Evolutionary conservation across 371 early-diverging fungal species (phyloP).

Genomic region (Chytridium lagenaria): DNA sequence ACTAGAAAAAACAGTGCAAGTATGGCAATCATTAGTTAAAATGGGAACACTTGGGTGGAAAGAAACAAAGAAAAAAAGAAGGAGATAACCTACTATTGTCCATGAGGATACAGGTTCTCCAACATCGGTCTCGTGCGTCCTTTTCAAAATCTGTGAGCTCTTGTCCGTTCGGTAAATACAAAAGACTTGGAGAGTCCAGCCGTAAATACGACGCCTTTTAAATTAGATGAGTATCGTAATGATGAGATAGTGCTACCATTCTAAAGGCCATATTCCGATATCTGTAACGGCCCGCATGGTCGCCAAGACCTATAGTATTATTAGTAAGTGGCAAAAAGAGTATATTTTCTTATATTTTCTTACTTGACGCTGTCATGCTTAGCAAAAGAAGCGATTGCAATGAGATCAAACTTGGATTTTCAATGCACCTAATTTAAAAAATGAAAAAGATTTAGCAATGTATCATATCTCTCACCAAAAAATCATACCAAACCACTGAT

Average conservation of each 20-base stretch:
- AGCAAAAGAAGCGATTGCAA: slow-evolving; percentile 2
- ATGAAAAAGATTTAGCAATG: too few species aligned
- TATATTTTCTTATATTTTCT: too few species aligned
- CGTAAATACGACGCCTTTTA: slow-evolving; percentile 5
- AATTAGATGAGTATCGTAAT: background rate
- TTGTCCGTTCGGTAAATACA: background rate
- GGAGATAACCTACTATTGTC: slow-evolving; percentile 4
- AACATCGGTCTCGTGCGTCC: slow-evolving; percentile 9
- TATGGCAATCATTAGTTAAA: too few species aligned
- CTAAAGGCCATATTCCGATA: slow-evolving; percentile 7
- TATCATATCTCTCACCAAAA: too few species aligned
- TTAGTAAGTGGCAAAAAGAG: background rate
- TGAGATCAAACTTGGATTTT: background rate
- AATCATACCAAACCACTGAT: background rate
- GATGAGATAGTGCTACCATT: background rate
- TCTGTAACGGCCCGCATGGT: background rate
- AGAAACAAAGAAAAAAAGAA: too few species aligned
- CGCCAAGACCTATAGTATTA: background rate
- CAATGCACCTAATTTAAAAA: too few species aligned
- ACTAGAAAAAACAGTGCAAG: too few species aligned
- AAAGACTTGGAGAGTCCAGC: background rate
- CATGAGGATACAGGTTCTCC: background rate
- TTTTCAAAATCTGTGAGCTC: background rate
- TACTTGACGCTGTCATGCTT: background rate
- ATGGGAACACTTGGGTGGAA: too few species aligned